Base-by-base conservation (phyloP, 2,329 filamentous ascomycete genomes). In the Ascochyta rabiei region DNA sequence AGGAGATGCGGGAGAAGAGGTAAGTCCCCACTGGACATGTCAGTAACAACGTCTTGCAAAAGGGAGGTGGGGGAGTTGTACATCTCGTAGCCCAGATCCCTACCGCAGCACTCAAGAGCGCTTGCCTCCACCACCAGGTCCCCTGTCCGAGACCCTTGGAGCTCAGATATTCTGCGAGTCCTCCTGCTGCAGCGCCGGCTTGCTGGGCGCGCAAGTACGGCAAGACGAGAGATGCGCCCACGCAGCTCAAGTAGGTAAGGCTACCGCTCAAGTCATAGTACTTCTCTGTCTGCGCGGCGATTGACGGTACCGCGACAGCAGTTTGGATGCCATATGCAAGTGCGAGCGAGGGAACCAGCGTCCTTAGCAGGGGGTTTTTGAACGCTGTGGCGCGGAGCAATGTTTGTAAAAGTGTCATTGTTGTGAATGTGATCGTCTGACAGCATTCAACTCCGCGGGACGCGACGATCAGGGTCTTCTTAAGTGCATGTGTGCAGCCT, bases 231-330 rank as follows among this genome's bases (percentile, higher is more conserved):
- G 82, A 85, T 24, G 89, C 72, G 0, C 84, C 82, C 13, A 84
- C 85, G 69, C 86, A 86, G 48, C 84, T 84, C 33, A 89, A 79
- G 67, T 87, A 88, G 2, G 87, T 89, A 28, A 87, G 66, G 13
- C 85, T 86, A 42, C 87, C 87, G 2, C 85, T 87, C 42, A 87
- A 72, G 68, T 90, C 88, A 70, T 88, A 90, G 77, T 88, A 88
- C 33, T 84, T 82, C 67, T 90, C 88, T 6, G 84, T 83, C 64
- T 85, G 81, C 28, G 78, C 76, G 23, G 81, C 59, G 56, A 88
- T 84, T 6, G 85, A 88, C 5, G 87, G 87, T 2, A 87, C 69
- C 4, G 84, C 87, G 6, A 85, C 83, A 35, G 81, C 84, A 8
- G 82, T 78, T 75, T 89, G 87, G 41, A 89, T 77, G 1, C 82